phyloP scores from a whole-genome alignment of 2,329 filamentous ascomycete species.

The Pestalotiopsis sp. region DNA sequence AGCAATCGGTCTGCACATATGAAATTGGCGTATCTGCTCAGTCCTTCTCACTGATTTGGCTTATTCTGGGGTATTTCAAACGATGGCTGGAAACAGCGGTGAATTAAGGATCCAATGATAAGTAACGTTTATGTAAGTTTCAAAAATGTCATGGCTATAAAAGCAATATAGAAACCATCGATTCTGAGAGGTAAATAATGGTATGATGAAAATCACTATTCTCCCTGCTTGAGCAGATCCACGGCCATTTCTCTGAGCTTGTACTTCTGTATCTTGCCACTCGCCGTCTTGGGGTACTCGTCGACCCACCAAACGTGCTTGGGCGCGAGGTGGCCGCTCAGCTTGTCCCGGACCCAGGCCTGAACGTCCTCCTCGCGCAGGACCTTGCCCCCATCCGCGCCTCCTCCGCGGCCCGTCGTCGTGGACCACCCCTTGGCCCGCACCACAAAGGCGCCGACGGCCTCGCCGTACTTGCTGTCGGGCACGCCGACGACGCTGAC shows the following conservation, averaged over 20 bases:
- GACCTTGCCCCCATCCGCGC: conserved; percentile 19
- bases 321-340: conserved; percentile 78
- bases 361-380: conserved; percentile 62
- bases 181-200: neutral
- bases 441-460: conserved; percentile 81
- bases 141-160: neutral
- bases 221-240: conserved; percentile 23
- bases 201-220: neutral
- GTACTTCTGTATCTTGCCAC: conserved; percentile 96
- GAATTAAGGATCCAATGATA: too few relatives aligned
- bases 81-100: too few relatives aligned
- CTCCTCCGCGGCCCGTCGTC: conserved; percentile 4
- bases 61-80: too few relatives aligned
- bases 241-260: conserved; percentile 70
- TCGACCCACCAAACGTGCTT: conserved; percentile 87
- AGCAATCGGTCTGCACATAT: too few relatives aligned
- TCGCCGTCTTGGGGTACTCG: conserved; percentile 91
- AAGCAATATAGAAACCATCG: neutral
- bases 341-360: conserved; percentile 67
- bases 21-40: too few relatives aligned
- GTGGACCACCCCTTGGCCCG: conserved; percentile 36
- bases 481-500: conserved; percentile 82
- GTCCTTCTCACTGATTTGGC: too few relatives aligned
- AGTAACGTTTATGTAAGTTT: too few relatives aligned
- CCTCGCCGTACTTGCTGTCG: conserved; percentile 82